A percentile compares a stretch with the other conserved stretches of the same genome.
Conservation (phyloP, 2,329 filamentous ascomycete species). For the Diaporthe amygdali region DNA sequence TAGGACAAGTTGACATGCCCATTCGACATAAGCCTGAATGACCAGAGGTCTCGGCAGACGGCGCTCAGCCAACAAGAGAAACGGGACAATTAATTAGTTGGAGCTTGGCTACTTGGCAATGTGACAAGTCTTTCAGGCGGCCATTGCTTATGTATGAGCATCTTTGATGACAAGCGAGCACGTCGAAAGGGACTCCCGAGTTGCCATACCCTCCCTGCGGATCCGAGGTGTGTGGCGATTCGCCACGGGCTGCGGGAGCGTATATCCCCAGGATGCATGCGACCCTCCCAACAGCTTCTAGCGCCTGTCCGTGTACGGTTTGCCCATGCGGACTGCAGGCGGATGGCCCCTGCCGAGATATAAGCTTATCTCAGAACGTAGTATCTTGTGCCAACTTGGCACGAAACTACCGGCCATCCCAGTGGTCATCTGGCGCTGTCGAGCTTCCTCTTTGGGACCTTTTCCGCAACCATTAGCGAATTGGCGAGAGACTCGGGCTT, state of each 20-base stretch:
- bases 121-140: not conserved
- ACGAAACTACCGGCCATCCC: not conserved
- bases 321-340: not conserved
- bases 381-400: not conserved
- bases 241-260: not conserved
- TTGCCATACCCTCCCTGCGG: not conserved
- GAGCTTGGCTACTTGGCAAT: slow-evolving; percentile 13
- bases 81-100: not conserved
- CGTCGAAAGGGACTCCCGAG: not conserved
- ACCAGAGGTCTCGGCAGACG: not conserved
- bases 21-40: slow-evolving; percentile 10
- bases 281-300: not conserved
- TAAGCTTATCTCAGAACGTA: slow-evolving; percentile 9
- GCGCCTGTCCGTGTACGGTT: not conserved
- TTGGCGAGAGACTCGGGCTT: not conserved
- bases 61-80: not conserved
- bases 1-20: not conserved
- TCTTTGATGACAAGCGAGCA: not conserved
- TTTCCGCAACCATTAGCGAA: not conserved
- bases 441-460: slow-evolving; percentile 6
- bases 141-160: not conserved
- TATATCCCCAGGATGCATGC: not conserved
- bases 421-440: not conserved
- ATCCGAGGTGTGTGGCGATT: not conserved
- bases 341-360: slow-evolving; percentile 2